Percentiles rank a stretch among this genome's conserved stretches.
Conservation (phyloP, 345 rosid genomes). For the Diplotaxis tenuifolia region DNA sequence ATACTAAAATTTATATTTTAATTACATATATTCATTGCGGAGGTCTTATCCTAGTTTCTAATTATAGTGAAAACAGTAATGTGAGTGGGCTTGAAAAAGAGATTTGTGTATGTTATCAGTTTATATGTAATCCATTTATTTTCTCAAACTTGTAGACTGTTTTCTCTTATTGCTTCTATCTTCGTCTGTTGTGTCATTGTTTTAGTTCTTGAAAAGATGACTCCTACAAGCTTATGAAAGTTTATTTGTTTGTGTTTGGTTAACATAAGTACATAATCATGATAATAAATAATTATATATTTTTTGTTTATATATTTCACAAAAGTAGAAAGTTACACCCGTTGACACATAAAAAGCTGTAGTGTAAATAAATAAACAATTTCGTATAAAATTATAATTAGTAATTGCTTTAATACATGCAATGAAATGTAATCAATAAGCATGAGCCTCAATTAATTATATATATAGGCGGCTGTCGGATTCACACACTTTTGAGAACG, state of each 20-base stretch:
- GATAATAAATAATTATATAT: background rate
- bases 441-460: slow-evolving; percentile 2
- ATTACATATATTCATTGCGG: no score
- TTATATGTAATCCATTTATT: background rate
- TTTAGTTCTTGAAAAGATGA: no score
- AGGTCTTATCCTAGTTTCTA: no score
- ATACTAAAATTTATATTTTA: no score
- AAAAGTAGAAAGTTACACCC: background rate
- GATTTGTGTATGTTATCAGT: background rate
- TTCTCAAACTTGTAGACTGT: no score
- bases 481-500: slow-evolving; percentile 7
- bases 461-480: background rate
- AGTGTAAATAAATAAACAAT: slow-evolving; percentile 19
- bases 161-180: no score
- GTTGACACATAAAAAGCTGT: background rate
- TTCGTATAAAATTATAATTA: slow-evolving; percentile 14
- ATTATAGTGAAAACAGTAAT: no score
- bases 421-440: background rate
- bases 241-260: background rate
- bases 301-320: background rate
- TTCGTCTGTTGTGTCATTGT: no score
- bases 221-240: no score
- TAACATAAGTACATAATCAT: background rate
- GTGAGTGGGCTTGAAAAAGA: no score
- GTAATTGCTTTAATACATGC: slow-evolving; percentile 18